Evolutionary conservation across 1,284 basidiomycete species (phyloP), one percentile per base, ranked within the genome.

Genomic region (Calocybe gambosa): DNA sequence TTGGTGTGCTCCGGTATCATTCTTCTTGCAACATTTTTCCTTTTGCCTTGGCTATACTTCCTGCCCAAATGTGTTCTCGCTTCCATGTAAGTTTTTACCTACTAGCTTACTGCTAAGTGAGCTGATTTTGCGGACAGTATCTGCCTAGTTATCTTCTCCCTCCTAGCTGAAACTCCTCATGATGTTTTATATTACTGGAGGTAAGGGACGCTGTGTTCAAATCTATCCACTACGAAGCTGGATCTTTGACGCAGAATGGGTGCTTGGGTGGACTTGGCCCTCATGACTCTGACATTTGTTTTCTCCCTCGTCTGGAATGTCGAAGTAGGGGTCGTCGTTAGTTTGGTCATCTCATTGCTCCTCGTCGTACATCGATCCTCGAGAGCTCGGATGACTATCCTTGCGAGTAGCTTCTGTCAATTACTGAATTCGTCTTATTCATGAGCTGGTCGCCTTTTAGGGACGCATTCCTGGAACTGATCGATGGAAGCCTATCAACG

Each of bases 321-420:
- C 48, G 86, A 92, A 68, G 80, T 88, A 45, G 93, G 93, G 12
- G 83, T 97, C 39, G 77, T 89, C 13, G 82, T 88, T 53, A 89
- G 87, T 50, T 72, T 96, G 47, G 80, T 92, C 42, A 80, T 91
- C 46, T 92, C 91, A 1, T 74, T 97, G 36, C 69, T 96, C 0
- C 74, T 96, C 21, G 90, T 95, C 43, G 88, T 97, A 8, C 84
- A 86, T 54, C 82, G 89, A 39, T 91, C 90, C 1, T 91, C 92
- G 3, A 84, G 79, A 60, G 65, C 73, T 10, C 62, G 74, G 15
- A 74, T 77, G 74, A 66, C 71, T 0, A 75, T 77, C 42, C 50
- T 77, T 55, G 73, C 74, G 47, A 43, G 69, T 59, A 26, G 28
- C 9, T 4, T 23, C 15, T 21, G 21, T 13, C 18, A 6, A n/a